Base-by-base conservation (phyloP, 805 yeast species). In the Yamadazyma nakazawae region DNA sequence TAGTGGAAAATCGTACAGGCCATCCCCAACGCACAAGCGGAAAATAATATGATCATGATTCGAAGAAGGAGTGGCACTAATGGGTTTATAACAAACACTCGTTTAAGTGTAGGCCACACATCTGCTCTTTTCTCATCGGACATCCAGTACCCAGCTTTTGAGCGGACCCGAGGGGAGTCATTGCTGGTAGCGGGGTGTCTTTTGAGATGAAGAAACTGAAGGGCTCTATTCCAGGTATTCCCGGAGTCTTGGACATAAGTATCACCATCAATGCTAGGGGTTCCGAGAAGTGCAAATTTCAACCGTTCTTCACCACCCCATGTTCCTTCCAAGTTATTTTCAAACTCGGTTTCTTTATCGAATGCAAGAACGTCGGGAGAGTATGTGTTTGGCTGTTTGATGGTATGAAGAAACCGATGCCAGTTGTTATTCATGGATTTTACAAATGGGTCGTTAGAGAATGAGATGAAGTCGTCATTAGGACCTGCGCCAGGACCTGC, bases 41-140 rank as follows among this genome's bases (percentile, higher is more conserved):
- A 80, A 37, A 89, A 73, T 12, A 80, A 57, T 28, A 72, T 58
- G 37, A 68, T 72, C 28, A 69, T 56, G 3, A 70, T 55, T 51
- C 99, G 71, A 52, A 92, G 77, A 19, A 85, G 75, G 42, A 92
- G 70, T 1, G 97, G 97, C 11, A 90, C 75, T 54, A 87, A 84
- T 16, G 96, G 91, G 61, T 87, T 89, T 51, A 81, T 80, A 45
- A 87, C 75, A 28, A 91, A 67, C 24, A 85, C 67, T 38, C 82
- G 72, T 45, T 70, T 70, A 10, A 90, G 55, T 28, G 76, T 72
- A 2, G 94, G 88, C 45, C 76, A 69, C 80, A 88, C 76, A 53
- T 79, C 81, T 46, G 78, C 78, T 49, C 83, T 72, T 49, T 77
- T 84, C 58, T 72, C 82, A 48, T 76, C 71, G 49, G 84, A 75